phyloP scores from a whole-genome alignment of 306 rosid species.

The Begonia peltatifolia region DNA sequence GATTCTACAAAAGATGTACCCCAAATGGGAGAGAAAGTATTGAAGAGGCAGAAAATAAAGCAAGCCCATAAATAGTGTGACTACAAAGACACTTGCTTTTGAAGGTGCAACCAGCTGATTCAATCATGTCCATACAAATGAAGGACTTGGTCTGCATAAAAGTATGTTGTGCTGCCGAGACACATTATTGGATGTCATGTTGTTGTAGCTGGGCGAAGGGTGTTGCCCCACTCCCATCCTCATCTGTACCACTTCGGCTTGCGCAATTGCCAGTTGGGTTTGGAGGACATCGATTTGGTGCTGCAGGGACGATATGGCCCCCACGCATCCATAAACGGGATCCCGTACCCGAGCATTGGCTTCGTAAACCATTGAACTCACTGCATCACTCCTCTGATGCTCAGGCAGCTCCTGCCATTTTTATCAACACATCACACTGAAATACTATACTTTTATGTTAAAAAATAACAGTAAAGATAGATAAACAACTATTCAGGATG shows the following conservation, averaged over 20 bases:
- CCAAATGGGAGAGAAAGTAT: constrained; percentile 2
- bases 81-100: constrained; percentile 52
- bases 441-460: too few species aligned
- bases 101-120: constrained; percentile 21
- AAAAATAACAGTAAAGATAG: not conserved
- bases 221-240: constrained; percentile 16
- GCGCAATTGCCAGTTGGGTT: constrained; percentile 63
- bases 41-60: constrained; percentile 26
- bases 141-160: constrained; percentile 42
- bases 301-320: constrained; percentile 82
- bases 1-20: constrained; percentile 3
- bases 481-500: not conserved
- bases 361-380: constrained; percentile 91
- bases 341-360: constrained; percentile 92
- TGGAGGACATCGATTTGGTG: constrained; percentile 74
- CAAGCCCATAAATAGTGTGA: constrained; percentile 52
- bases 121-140: constrained; percentile 50
- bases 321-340: constrained; percentile 90
- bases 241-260: constrained; percentile 73
- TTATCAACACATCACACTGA: too few species aligned
- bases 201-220: constrained; percentile 11
- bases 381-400: constrained; percentile 81
- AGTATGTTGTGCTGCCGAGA: not conserved
- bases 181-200: not conserved
- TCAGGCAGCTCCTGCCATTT: constrained; percentile 61